Percentiles rank a stretch among this genome's conserved stretches.
Conservation (phyloP, 495 filamentous ascomycete species). For the Opeltia flavorubescens region DNA sequence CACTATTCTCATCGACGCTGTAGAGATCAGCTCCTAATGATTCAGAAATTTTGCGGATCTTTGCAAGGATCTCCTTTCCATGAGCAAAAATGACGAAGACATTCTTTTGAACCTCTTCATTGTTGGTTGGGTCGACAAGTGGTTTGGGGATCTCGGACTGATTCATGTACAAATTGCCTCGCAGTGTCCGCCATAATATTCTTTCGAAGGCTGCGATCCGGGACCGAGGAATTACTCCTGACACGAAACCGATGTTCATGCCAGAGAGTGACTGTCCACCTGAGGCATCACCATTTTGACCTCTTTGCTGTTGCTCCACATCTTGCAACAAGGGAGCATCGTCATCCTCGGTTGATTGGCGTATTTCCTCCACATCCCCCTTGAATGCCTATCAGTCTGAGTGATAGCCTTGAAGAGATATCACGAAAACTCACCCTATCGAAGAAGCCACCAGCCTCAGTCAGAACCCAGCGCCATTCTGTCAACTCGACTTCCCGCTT, state of each 20-base stretch:
- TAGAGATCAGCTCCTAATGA: constrained; percentile 91
- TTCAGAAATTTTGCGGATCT: constrained; percentile 98
- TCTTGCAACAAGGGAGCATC: constrained; percentile 69
- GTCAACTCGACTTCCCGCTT: constrained; percentile 91
- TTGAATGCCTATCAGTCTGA: constrained; percentile 20
- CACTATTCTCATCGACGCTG: constrained; percentile 92
- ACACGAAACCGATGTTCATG: constrained; percentile 99
- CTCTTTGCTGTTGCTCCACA: constrained; percentile 59
- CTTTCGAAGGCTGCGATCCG: constrained; percentile 91
- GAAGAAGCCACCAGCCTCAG: constrained; percentile 93
- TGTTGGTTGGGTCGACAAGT: constrained; percentile 82
- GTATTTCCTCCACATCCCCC: constrained; percentile 92
- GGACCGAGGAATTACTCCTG: constrained; percentile 88
- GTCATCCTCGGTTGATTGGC: constrained; percentile 77
- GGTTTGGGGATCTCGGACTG: constrained; percentile 93
- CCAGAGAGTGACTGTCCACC: constrained; percentile 76
- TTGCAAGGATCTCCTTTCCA: constrained; percentile 92
- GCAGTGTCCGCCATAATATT: constrained; percentile 90
- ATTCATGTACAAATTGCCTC: constrained; percentile 99
- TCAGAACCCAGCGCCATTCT: constrained; percentile 94
- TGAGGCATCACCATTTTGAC: constrained; percentile 55
- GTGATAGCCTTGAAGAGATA: background rate
- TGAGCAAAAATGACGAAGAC: constrained; percentile 99
- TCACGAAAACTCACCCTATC: constrained; percentile 44
- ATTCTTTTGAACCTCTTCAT: constrained; percentile 88